Evolutionary conservation across 2,329 filamentous ascomycete genomes (phyloP), one percentile per base, ranked within the genome.

Genomic region (Fonsecaea pedrosoi): DNA sequence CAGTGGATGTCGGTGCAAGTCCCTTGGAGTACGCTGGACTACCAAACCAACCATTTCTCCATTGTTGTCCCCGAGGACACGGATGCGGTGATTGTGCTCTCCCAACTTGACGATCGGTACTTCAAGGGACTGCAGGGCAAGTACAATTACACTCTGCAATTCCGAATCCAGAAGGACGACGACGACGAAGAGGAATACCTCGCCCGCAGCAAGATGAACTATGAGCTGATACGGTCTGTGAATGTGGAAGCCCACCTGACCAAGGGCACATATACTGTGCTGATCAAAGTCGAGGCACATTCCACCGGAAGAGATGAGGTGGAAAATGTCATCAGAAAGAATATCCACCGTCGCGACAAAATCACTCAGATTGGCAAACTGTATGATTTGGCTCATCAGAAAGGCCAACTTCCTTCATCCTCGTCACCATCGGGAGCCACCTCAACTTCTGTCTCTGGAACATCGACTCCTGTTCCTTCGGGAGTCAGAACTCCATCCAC

Each of bases 161-260:
- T 88, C 74, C 82, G 86, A 1, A 76, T 89, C 0, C 84, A 88
- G 60, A 73, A 71, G 32, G 66, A 72, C 55, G 85, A 85, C 67
- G 82, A 86, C 74, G 85, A 83, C 15, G 84, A 87, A 63, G 81
- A 84, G n/a, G 83, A 86, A 45, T 87, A 87, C 70, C 82, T 86
- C 50, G 83, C 86, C 8, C 83, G 85, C 66, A 86, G 83, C 71
- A 83, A 85, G 59, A 81, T 79, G 13, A 84, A 81, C 45, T 85
- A 85, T 66, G 82, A 82, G 77, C 91, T 92, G 85, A 87, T 83
- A 18, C 88, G 92, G 4, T 91, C 90, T 0, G 89, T 93, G 53
- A 93, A 90, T 58, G 89, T 91, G 1, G 92, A 96, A 76, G 82
- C 95, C 7, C 83, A 89, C 35, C 86, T 96, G 25, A 87, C 91